Percentiles rank a stretch among this genome's conserved stretches.
phyloP scores from a whole-genome alignment of 2,329 filamentous ascomycete genomes.

The Botrytis fabae region DNA sequence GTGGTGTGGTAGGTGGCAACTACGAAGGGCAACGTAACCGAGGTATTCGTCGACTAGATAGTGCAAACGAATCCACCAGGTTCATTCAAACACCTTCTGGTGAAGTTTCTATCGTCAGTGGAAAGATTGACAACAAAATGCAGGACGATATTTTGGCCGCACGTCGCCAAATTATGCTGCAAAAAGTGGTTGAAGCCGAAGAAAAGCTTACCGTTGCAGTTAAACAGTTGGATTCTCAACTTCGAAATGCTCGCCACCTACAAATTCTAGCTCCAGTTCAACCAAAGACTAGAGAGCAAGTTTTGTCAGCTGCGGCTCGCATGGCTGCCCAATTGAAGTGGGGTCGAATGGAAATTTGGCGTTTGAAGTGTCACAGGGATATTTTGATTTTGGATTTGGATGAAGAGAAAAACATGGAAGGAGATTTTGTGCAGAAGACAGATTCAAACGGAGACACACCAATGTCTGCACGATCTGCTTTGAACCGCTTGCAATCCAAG shows the following conservation, averaged over 20 bases:
- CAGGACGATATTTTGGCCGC: conserved; percentile 83
- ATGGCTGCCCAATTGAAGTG: conserved; percentile 89
- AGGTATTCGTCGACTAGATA: conserved; percentile 69
- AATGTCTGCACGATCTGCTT: conserved; percentile 39
- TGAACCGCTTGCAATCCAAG: conserved; percentile 42
- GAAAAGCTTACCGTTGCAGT: conserved; percentile 72
- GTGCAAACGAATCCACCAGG: conserved; percentile 50
- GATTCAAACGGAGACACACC: conserved; percentile 30
- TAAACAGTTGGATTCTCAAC: conserved; percentile 76
- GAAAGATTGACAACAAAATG: conserved; percentile 77
- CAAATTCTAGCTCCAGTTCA: conserved; percentile 88
- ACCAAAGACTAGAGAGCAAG: conserved; percentile 81
- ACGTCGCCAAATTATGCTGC: conserved; percentile 76
- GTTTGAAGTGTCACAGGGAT: conserved; percentile 84
- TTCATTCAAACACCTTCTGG: conserved; percentile 70
- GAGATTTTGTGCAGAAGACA: conserved; percentile 8
- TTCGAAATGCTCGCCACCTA: conserved; percentile 88
- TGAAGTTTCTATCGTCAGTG: conserved; percentile 70
- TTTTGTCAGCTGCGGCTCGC: conserved; percentile 80
- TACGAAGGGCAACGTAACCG: conserved; percentile 80
- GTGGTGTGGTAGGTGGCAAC: conserved; percentile 79
- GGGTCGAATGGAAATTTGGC: conserved; percentile 93
- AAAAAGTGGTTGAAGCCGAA: conserved; percentile 81
- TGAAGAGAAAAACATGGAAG: conserved; percentile 58
- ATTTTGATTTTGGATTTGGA: conserved; percentile 83